A percentile compares a stretch with the other conserved stretches of the same genome.
These are phyloP conservation scores for Saksenaea vasiformis DNA, from an alignment of 371 early-diverging fungal species.

Conservation along the genomic window DNA sequence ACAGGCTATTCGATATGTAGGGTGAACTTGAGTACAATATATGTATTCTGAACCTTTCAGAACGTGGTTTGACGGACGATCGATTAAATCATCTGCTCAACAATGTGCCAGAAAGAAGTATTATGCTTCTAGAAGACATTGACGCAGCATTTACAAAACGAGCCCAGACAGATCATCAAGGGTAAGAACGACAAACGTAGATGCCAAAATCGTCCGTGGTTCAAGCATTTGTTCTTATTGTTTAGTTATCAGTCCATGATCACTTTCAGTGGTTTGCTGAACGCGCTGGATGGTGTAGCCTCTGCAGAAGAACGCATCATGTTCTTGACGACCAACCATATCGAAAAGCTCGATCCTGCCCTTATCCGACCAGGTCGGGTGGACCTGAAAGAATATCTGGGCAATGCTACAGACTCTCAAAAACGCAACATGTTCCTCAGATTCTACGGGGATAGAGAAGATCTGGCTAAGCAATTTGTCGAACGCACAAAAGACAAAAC, in stretches of 20 bases:
- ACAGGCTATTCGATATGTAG: slow-evolving; percentile 6
- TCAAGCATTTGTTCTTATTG: not conserved
- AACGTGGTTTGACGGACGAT: slow-evolving; percentile 95
- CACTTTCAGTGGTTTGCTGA: slow-evolving; percentile 98
- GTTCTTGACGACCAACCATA: slow-evolving; percentile 99
- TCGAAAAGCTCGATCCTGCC: slow-evolving; percentile 96
- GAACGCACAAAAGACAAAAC: slow-evolving; percentile 46
- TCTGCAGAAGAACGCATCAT: slow-evolving; percentile 97
- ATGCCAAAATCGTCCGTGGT: not conserved
- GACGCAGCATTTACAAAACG: slow-evolving; percentile 96
- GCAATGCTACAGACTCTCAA: slow-evolving; percentile 80
- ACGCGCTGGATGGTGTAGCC: slow-evolving; percentile 99
- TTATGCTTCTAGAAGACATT: slow-evolving; percentile 98
- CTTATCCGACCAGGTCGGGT: slow-evolving; percentile 98
- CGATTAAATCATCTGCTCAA: slow-evolving; percentile 92
- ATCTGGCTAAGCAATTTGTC: slow-evolving; percentile 75
- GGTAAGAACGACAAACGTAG: slow-evolving; percentile 36
- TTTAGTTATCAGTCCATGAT: slow-evolving; percentile 85
- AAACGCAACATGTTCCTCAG: slow-evolving; percentile 83
- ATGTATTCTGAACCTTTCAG: slow-evolving; percentile 93
- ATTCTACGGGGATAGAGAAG: slow-evolving; percentile 74
- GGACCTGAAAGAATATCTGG: slow-evolving; percentile 91
- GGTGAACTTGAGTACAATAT: slow-evolving; percentile 97
- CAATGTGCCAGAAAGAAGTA: slow-evolving; percentile 92
- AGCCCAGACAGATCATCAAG: slow-evolving; percentile 61